phyloP scores from a whole-genome alignment of 1,139 yeast species.

The Pichia terricola region DNA sequence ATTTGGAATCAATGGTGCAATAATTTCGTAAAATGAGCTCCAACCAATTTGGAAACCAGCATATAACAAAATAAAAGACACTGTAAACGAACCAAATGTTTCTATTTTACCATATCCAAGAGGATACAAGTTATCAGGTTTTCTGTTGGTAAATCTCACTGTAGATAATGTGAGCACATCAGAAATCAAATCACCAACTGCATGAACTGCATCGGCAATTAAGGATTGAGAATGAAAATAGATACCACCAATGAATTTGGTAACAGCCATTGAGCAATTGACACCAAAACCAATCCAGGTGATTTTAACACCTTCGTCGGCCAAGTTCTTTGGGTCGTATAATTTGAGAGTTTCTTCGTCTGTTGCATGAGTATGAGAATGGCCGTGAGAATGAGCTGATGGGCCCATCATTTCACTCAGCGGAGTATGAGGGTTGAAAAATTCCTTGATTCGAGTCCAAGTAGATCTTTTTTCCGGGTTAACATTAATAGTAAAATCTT shows the following conservation, averaged over 20 bases:
- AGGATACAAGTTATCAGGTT: constrained; percentile 64
- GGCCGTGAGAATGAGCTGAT: constrained; percentile 26
- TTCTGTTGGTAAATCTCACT: constrained; percentile 62
- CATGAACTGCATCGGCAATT: constrained; percentile 89
- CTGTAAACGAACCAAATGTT: constrained; percentile 83
- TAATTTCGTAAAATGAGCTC: constrained; percentile 64
- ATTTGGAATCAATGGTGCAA: constrained; percentile 60
- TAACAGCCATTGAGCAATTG: constrained; percentile 75
- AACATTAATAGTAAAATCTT: constrained; percentile 18
- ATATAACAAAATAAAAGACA: constrained; percentile 67
- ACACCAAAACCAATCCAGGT: constrained; percentile 86
- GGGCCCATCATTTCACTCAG: constrained; percentile 18
- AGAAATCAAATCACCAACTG: constrained; percentile 79
- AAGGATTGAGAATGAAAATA: constrained; percentile 91
- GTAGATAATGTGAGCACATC: constrained; percentile 86
- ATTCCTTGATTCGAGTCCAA: constrained; percentile 22
- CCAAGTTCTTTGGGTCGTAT: constrained; percentile 32
- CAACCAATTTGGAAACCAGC: constrained; percentile 93
- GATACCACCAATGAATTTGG: constrained; percentile 84
- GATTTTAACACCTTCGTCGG: constrained; percentile 83
- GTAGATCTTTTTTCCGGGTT: constrained; percentile 16
- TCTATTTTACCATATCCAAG: constrained; percentile 90
- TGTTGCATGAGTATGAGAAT: constrained; percentile 27
- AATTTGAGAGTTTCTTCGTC: constrained; percentile 22
- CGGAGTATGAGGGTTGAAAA: constrained; percentile 27